Base-by-base conservation (phyloP, 441 rosid species). In the Daphne laureola region DNA sequence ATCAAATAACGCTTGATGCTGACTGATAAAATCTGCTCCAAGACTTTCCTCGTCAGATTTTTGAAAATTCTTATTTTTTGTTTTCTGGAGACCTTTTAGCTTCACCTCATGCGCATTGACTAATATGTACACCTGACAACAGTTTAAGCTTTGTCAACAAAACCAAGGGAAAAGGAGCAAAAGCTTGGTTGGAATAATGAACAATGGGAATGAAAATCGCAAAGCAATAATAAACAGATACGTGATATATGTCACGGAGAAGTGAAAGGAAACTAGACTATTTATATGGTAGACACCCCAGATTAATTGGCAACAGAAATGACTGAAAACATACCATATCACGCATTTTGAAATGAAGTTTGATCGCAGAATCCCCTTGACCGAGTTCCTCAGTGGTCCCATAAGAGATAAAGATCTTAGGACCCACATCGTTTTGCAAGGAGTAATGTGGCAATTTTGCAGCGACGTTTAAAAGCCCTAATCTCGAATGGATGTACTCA, bases 391-490 rank as follows among this genome's bases (percentile, higher is more conserved):
- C 73, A 45, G 54, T 58, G 38, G 68, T 67, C 67, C 99, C 95
- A 70, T 89, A 83, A 62, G 96, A 83, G 62, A 87, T 69, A 54
- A 67, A 79, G 61, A 90, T 82, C 77, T 85, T 90, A 61, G 97
- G 96, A 51, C 97, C 99, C 13, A 75, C 81, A 72, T 93, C 99
- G 65, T 82, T 90, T 73, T 93, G 97, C 75, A 90, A 73, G 46
- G 96, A 83, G 74, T 83, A 90, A 76, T 90, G 89, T 59, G 99
- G 99, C 78, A 90, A 69, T 72, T 90, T 90, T 59, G 96, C 97
- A 14, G 97, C 96, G 53, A 90, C 90, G 68, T 93, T 93, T 66
- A 93, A 78, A 70, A 93, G 80, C 67, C 99, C 99, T 84, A 84
- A 67, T 59, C 84, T 82, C 45, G 99, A 84, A 73, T 93, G 96